A percentile compares a stretch with the other conserved stretches of the same genome.
phyloP scores from a whole-genome alignment of 257 asterid species.

The Ocimum tenuiflorum region DNA sequence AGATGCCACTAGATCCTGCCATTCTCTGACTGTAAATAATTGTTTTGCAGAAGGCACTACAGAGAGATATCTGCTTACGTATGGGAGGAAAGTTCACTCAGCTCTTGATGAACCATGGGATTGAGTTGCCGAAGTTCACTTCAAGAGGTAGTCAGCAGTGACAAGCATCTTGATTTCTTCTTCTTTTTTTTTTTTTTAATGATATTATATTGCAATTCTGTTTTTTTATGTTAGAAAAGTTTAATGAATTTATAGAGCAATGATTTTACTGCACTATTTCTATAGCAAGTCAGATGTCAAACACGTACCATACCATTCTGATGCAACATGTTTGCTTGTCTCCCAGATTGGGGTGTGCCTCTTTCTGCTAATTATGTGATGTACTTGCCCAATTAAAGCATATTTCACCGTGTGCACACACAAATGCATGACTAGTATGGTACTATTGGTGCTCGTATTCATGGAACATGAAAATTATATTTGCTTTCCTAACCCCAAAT shows the following conservation, averaged over 20 bases:
- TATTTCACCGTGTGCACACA: background rate
- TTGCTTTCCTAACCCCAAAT: background rate
- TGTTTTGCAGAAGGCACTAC: slow-evolving; percentile 53
- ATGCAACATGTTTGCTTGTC: background rate
- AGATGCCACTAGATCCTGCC: background rate
- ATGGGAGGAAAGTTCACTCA: slow-evolving; percentile 74
- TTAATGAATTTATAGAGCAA: background rate
- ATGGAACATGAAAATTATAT: background rate
- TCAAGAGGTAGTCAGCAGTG: slow-evolving; percentile 55
- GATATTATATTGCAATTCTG: slow-evolving; percentile 1
- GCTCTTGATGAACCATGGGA: slow-evolving; percentile 57
- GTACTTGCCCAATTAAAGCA: background rate
- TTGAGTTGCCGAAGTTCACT: slow-evolving; percentile 67
- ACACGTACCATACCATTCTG: background rate
- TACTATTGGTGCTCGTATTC: background rate
- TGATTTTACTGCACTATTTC: background rate
- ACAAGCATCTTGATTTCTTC: slow-evolving; percentile 2
- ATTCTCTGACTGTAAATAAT: slow-evolving; percentile 8
- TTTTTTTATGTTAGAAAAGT: slow-evolving; percentile 13
- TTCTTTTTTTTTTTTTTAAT: background rate
- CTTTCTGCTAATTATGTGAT: background rate
- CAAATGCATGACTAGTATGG: background rate
- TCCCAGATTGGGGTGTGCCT: background rate
- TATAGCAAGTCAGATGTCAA: background rate
- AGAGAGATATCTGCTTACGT: slow-evolving; percentile 61